Conservation (phyloP, 1,139 yeast species). For the Diutina pseudorugosa region DNA sequence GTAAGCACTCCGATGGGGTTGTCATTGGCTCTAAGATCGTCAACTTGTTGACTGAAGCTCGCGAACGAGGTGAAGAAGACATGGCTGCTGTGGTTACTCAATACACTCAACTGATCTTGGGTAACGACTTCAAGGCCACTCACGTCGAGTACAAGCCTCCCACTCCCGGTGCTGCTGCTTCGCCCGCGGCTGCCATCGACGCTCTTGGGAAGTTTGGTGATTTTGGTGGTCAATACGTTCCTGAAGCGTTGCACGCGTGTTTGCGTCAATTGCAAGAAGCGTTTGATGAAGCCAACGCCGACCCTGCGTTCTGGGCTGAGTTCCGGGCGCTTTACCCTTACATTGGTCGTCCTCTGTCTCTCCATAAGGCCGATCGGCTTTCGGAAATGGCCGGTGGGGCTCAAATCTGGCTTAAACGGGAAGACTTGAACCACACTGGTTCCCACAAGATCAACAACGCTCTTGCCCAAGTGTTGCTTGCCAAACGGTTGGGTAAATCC, state of each 20-base stretch:
- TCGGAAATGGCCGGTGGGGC: conserved; percentile 93
- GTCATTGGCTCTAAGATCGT: conserved; percentile 88
- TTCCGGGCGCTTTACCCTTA: conserved; percentile 68
- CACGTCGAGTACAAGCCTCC: conserved; percentile 7
- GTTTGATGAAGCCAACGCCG: conserved; percentile 78
- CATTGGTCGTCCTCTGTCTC: conserved; percentile 92
- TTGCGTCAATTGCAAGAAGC: conserved; percentile 79
- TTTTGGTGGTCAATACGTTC: conserved; percentile 97
- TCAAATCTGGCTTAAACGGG: conserved; percentile 94
- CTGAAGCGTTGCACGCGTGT: conserved; percentile 91
- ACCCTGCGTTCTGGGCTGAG: conserved; percentile 88
- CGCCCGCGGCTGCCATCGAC: neutral
- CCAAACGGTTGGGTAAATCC: conserved; percentile 82
- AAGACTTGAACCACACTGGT: conserved; percentile 96
- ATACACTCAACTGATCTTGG: conserved; percentile 60
- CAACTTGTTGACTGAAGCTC: conserved; percentile 51
- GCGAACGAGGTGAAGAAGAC: conserved; percentile 33
- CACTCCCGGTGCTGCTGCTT: conserved; percentile 19
- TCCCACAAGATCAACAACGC: conserved; percentile 97
- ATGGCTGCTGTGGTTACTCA: conserved; percentile 34
- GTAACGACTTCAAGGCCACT: conserved; percentile 32
- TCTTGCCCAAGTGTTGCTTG: conserved; percentile 84
- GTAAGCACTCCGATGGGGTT: conserved; percentile 79
- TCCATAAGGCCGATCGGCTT: conserved; percentile 84
- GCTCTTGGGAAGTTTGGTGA: conserved; percentile 69